These are phyloP conservation scores for Colletotrichum lupini DNA, from an alignment of 2,329 filamentous ascomycete species.

Conservation along the genomic window DNA sequence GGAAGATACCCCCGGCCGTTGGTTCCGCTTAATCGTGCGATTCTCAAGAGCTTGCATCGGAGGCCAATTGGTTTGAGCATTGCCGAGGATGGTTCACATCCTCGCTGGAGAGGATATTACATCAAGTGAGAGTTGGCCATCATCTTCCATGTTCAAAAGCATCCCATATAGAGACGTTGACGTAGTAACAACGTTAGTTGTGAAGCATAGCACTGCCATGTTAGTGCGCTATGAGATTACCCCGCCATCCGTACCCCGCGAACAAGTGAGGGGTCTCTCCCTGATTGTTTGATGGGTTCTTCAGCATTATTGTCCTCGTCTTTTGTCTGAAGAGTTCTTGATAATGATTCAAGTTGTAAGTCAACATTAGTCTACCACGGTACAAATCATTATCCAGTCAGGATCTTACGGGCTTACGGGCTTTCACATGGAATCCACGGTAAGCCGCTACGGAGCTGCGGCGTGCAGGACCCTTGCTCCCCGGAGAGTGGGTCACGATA, in stretches of 20 bases:
- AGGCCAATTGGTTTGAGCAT: no score
- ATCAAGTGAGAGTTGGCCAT: not conserved
- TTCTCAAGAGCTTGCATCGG: not conserved
- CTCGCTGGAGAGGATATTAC: not conserved
- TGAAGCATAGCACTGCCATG: not conserved
- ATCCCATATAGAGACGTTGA: not conserved
- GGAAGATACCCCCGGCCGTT: not conserved
- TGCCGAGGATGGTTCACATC: no score
- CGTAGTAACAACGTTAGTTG: not conserved
- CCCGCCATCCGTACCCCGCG: not conserved
- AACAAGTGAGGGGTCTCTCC: not conserved
- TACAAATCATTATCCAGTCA: not conserved
- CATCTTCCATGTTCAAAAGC: not conserved
- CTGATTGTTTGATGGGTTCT: not conserved
- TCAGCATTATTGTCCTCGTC: not conserved
- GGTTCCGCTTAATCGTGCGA: not conserved
- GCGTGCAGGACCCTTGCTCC: not conserved
- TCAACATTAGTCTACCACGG: no score
- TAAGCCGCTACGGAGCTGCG: not conserved
- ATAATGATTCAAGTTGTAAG: no score
- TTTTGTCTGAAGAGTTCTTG: no score
- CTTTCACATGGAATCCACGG: not conserved
- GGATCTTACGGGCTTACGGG: not conserved
- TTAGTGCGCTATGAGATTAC: not conserved
- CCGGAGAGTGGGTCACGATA: constrained; percentile 24